These are phyloP conservation scores for Viola odorata DNA, from an alignment of 345 rosid genomes.

Conservation along the genomic window DNA sequence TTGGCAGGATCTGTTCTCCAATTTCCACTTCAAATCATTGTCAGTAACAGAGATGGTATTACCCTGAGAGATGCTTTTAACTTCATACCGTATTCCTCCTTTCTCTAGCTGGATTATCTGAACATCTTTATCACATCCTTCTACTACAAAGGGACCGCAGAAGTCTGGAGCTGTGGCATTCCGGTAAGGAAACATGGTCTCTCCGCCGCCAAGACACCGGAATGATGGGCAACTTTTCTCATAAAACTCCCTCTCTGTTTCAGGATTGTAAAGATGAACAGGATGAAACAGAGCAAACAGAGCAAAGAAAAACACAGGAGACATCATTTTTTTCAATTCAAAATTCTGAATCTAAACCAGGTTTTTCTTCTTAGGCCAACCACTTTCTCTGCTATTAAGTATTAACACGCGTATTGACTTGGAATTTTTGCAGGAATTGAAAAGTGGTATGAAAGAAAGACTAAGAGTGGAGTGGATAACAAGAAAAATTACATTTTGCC, in stretches of 20 bases:
- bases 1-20: slow-evolving; percentile 8
- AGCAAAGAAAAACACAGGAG: neutral
- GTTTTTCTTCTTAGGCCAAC: too few relatives aligned
- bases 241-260: neutral
- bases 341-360: too few relatives aligned
- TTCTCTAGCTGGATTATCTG: slow-evolving; percentile 23
- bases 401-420: too few relatives aligned
- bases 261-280: neutral
- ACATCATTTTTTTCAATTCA: too few relatives aligned
- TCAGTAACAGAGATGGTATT: slow-evolving; percentile 15
- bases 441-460: too few relatives aligned
- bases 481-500: too few relatives aligned
- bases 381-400: too few relatives aligned
- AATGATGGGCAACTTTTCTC: slow-evolving; percentile 4
- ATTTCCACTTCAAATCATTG: neutral
- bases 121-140: slow-evolving; percentile 1
- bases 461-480: too few relatives aligned
- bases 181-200: slow-evolving; percentile 20
- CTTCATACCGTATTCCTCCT: slow-evolving; percentile 17
- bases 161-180: neutral
- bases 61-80: slow-evolving; percentile 26
- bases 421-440: too few relatives aligned
- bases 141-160: slow-evolving; percentile 25
- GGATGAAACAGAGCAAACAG: slow-evolving; percentile 7
- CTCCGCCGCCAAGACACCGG: slow-evolving; percentile 19